Base-by-base conservation (phyloP, 306 rosid genomes). In the Citrullus amarus region DNA sequence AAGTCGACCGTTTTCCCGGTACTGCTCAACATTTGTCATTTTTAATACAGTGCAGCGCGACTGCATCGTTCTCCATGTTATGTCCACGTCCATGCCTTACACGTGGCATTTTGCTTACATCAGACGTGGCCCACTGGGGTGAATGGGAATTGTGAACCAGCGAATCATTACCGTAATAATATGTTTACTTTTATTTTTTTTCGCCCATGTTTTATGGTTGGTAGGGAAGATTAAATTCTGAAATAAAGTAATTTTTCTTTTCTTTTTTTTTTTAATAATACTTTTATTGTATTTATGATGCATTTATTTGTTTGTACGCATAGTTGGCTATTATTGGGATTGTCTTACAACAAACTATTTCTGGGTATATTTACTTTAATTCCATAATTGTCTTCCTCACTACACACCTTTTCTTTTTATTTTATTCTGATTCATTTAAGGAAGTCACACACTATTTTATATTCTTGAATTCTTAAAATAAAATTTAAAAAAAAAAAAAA, bases 1-100 rank as follows among this genome's bases (percentile, higher is more conserved):
- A 79, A 78, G 41, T 82, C 83, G 89, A 87, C 86, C 89, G 86
- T 82, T 86, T 28, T 76, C 50, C 1, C 7, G 10, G 17, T 48
- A 14, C 62, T 53, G 63, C 41, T 15, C 61, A 28, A 16, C 0
- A 50, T 32, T 30, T 73, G 25, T 30, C 56, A 50, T 25, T 53
- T 50, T 4, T 74, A 25, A 41, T 74, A 53, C 2, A 3, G 18
- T 74, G 63, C 63, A 17, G 15, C 78, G 78, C 32, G 6, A 5
- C 28, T 5, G 20, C 41, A 72, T 51, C 13, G 16, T 50, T 50
- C 60, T 72, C 59, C 8, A 25, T 51, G 44, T 72, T 25, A 17
- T 5, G 22, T 34, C 46, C 6, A 28, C 15, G 22, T 51, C 16
- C 18, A 28, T 16, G 61, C 9, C 11, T 2, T 53, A 46, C 78